phyloP scores from a whole-genome alignment of 345 rosid genomes.

The Brassica incana region DNA sequence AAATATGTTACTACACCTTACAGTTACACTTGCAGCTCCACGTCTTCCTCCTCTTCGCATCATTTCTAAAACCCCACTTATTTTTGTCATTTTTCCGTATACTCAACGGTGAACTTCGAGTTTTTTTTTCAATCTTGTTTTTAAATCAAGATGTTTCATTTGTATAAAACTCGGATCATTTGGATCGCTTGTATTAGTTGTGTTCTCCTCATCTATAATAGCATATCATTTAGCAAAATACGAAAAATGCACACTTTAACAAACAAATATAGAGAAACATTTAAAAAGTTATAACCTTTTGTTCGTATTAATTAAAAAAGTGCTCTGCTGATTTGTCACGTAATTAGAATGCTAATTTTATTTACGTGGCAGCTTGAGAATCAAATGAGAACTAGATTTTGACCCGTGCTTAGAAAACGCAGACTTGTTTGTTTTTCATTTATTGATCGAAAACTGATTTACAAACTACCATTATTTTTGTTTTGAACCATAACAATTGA shows the following conservation, averaged over 20 bases:
- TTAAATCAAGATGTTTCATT: not conserved
- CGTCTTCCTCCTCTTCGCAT: slow-evolving; percentile 32
- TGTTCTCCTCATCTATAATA: not conserved
- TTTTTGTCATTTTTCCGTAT: slow-evolving; percentile 10
- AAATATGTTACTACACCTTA: slow-evolving; percentile 6
- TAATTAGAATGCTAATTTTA: no score
- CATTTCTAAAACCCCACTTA: not conserved
- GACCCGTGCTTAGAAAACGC: no score
- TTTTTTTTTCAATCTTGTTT: not conserved
- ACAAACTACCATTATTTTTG: no score
- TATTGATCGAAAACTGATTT: no score
- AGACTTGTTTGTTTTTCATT: no score
- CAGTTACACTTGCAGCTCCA: slow-evolving; percentile 5
- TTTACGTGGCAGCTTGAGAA: no score
- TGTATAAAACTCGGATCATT: not conserved
- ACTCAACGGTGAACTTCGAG: slow-evolving; percentile 29
- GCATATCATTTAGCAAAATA: no score
- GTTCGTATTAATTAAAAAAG: no score
- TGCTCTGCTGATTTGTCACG: no score
- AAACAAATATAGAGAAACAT: not conserved
- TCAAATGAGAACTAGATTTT: no score
- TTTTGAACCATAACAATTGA: no score
- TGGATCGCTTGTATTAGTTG: not conserved
- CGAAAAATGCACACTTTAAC: not conserved
- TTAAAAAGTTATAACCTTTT: no score